Conservation (phyloP, 1,284 basidiomycete species). For the Ustilago lituana region DNA sequence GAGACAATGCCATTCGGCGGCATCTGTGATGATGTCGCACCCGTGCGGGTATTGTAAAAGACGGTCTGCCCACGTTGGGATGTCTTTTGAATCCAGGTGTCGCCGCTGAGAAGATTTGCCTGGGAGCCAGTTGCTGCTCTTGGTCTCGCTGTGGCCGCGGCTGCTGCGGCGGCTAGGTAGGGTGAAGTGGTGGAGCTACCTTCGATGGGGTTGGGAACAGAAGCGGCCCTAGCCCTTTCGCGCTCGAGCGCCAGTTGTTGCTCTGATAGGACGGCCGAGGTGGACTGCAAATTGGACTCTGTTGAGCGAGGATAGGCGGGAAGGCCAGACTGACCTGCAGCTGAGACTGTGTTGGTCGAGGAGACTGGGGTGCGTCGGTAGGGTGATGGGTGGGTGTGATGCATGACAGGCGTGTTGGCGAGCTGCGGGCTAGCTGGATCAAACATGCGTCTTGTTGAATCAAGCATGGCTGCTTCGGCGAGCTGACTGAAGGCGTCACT, state of each 20-base stretch:
- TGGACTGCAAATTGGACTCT: slow-evolving; percentile 1
- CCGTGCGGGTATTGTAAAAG: slow-evolving; percentile 91
- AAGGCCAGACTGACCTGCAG: background rate
- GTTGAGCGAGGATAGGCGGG: slow-evolving; percentile 5
- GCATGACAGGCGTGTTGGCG: slow-evolving; percentile 5
- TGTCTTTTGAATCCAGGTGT: slow-evolving; percentile 69
- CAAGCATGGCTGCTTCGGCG: slow-evolving; percentile 55
- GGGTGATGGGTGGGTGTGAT: slow-evolving; percentile 10
- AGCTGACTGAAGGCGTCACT: slow-evolving; percentile 60
- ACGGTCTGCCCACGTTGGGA: slow-evolving; percentile 77
- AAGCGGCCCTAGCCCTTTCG: slow-evolving; percentile 29
- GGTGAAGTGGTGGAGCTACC: slow-evolving; percentile 11
- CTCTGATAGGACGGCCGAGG: slow-evolving; percentile 5
- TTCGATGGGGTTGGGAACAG: slow-evolving; percentile 22
- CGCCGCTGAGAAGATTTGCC: slow-evolving; percentile 41
- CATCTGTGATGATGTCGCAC: slow-evolving; percentile 83
- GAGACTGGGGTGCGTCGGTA: slow-evolving; percentile 5
- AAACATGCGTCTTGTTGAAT: slow-evolving; percentile 26
- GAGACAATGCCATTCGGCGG: slow-evolving; percentile 69
- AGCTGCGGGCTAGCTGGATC: slow-evolving; percentile 18
- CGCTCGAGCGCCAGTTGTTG: slow-evolving; percentile 28
- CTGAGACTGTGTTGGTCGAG: background rate
- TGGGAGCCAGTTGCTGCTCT: slow-evolving; percentile 46
- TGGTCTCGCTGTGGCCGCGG: slow-evolving; percentile 24
- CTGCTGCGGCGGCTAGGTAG: slow-evolving; percentile 17